Conservation (phyloP, 106 monocot genomes). For the Platanthera guangdongensis region DNA sequence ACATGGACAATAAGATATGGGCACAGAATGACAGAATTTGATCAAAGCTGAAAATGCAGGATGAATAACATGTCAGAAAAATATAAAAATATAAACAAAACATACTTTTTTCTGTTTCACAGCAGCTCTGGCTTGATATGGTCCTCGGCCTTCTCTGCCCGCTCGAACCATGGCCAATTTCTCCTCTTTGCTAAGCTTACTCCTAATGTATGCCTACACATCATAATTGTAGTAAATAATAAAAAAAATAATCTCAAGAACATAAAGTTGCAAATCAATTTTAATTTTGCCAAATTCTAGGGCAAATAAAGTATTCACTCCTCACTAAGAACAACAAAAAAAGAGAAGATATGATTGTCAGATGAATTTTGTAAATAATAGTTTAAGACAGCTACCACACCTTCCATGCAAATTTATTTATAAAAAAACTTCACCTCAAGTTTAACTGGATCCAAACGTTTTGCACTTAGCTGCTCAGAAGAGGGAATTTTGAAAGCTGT, state of each 20-base stretch:
- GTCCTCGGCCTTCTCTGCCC: constrained; percentile 84
- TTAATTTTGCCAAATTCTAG: background rate
- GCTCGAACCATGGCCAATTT: constrained; percentile 60
- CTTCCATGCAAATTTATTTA: background rate
- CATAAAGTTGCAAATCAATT: background rate
- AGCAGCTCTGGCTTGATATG: constrained; percentile 53
- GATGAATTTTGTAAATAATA: constrained; percentile 2
- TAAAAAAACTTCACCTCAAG: constrained; percentile 48
- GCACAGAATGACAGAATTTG: background rate
- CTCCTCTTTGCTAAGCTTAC: constrained; percentile 71
- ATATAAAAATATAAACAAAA: too few species aligned
- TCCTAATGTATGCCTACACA: constrained; percentile 69
- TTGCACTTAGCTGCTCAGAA: constrained; percentile 67
- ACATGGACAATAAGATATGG: background rate
- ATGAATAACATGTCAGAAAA: background rate
- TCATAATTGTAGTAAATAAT: background rate
- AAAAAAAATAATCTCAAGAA: background rate
- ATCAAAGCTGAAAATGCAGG: background rate
- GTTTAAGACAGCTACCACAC: background rate
- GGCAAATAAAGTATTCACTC: background rate
- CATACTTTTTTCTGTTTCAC: constrained; percentile 89
- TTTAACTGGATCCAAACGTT: constrained; percentile 76
- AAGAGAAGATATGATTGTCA: background rate
- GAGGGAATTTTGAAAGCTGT: constrained; percentile 42
- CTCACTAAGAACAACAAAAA: background rate